Base-by-base conservation (phyloP, 345 rosid genomes). In the Arabis hirsuta region DNA sequence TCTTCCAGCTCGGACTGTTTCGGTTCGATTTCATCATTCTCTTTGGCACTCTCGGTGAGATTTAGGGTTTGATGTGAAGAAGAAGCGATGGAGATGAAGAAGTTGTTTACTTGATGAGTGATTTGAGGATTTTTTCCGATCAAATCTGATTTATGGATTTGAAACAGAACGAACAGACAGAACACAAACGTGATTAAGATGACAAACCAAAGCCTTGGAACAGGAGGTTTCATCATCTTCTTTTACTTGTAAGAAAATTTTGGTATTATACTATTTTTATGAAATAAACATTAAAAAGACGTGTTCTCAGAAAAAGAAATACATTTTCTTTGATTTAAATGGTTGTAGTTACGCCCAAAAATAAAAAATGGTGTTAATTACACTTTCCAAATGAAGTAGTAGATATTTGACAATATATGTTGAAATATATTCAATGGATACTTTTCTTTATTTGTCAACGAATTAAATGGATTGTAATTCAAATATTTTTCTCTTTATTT, bases 41-140 rank as follows among this genome's bases (percentile, higher is more conserved):
- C 12, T 1, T 65, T 48, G 3, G 27, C n/a, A 57, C 1, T 39
- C 20, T 14, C 12, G 36, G 48, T 74, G 70, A 46, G 57, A 45
- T 62, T 80, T 45, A 20, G 51, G 46, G 62, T 3, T 64, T 57
- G 56, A 41, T 41, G 58, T 60, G 73, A 44, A 59, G 78, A 69
- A 48, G 75, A 71, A 39, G 48, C 34, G 13, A 76, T 22, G 26
- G 80, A 76, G 45, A 70, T 70, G 72, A 76, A 71, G 62, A 76
- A 63, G 16, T 48, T 70, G 67, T 70, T 76, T 3, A 76, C 51
- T 24, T 63, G 61, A 7, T 64, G 66, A 47, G 55, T 64, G 76
- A 70, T 42, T 54, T 24, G 66, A 1, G 11, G 55, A 31, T 16
- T 64, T 31, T 12, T 24, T 4, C 16, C 31, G 26, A 63, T 7